Conservation (phyloP, 192 early-diverging fungal species). For the Entomortierella beljakovae region DNA sequence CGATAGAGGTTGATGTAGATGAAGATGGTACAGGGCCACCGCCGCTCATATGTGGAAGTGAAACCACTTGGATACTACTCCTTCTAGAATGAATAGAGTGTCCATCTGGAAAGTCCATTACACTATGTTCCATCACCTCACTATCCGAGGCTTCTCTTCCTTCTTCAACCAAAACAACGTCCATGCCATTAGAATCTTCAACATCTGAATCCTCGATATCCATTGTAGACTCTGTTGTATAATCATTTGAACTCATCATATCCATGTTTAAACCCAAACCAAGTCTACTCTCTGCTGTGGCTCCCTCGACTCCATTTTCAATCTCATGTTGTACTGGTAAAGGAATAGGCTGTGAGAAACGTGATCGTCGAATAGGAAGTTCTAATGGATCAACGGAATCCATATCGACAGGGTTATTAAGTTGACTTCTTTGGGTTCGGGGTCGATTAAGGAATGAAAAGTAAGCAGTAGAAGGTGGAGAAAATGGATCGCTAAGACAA, state of each 20-base stretch:
- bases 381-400: conserved; percentile 43
- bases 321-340: background rate
- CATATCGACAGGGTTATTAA: conserved; percentile 40
- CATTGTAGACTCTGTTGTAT: background rate
- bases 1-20: background rate
- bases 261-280: conserved; percentile 7
- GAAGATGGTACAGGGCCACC: background rate
- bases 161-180: conserved; percentile 34
- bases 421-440: conserved; percentile 22
- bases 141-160: conserved; percentile 34
- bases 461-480: conserved; percentile 43
- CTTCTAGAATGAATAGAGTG: conserved; percentile 39
- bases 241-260: background rate
- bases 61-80: conserved; percentile 26
- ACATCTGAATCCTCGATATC: conserved; percentile 4
- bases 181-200: conserved; percentile 8
- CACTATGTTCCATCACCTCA: conserved; percentile 52
- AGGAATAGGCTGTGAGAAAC: background rate
- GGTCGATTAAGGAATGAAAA: conserved; percentile 46
- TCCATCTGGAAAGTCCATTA: conserved; percentile 35
- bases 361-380: background rate
- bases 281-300: background rate
- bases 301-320: background rate
- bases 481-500: conserved; percentile 34
- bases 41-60: background rate